Evolutionary conservation across 495 filamentous ascomycete species (phyloP).

Genomic region (Talaromyces ruber): DNA sequence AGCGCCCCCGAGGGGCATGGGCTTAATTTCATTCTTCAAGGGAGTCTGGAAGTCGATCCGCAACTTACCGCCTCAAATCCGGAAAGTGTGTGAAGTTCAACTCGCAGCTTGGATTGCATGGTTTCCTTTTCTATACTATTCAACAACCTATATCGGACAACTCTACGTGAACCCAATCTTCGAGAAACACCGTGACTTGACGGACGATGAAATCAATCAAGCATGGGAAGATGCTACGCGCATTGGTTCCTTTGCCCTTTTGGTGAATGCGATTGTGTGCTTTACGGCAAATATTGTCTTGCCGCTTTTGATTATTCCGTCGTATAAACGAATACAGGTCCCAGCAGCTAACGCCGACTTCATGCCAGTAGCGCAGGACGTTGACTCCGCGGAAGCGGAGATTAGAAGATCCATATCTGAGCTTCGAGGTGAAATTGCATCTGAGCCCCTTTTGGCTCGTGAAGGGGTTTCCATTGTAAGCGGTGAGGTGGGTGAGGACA

Average conservation of each 20-base stretch:
- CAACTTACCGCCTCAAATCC: constrained; percentile 68
- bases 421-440: constrained; percentile 16
- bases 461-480: neutral
- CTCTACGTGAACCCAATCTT: constrained; percentile 80
- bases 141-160: constrained; percentile 84
- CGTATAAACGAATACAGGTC: constrained; percentile 35
- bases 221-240: constrained; percentile 78
- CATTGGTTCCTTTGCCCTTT: constrained; percentile 71
- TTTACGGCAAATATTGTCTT: constrained; percentile 71
- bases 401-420: constrained; percentile 25
- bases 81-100: constrained; percentile 77
- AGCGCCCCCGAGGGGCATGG: constrained; percentile 44
- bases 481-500: neutral
- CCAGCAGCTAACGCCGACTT: constrained; percentile 4
- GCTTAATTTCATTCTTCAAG: constrained; percentile 70
- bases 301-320: constrained; percentile 72
- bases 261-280: constrained; percentile 79
- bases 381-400: neutral
- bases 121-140: constrained; percentile 93
- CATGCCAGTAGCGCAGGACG: constrained; percentile 15
- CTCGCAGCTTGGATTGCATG: constrained; percentile 89
- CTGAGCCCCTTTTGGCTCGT: constrained; percentile 21
- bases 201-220: constrained; percentile 60
- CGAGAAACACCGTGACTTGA: constrained; percentile 64
- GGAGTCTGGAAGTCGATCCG: constrained; percentile 68